A percentile compares a stretch with the other conserved stretches of the same genome.
phyloP scores from a whole-genome alignment of 208 protist species.

The Balamuthia mandrillaris region DNA sequence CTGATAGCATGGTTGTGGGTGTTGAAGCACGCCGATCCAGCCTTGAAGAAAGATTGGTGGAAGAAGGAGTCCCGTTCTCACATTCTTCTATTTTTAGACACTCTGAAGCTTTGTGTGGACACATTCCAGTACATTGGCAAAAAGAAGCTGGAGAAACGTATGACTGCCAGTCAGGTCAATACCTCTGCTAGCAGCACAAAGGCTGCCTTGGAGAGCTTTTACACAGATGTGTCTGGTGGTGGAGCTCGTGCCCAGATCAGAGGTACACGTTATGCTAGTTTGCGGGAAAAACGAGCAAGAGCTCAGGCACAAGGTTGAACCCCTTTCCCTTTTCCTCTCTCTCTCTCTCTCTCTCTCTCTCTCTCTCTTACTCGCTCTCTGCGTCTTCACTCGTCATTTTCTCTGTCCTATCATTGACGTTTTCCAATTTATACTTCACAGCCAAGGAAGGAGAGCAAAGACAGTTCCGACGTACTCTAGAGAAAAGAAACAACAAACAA shows the following conservation, averaged over 20 bases:
- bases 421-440: no score
- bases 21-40: neutral
- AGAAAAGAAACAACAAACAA: neutral
- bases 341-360: no score
- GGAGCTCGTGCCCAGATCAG: no score
- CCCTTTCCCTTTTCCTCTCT: no score
- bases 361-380: no score
- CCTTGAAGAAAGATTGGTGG: neutral
- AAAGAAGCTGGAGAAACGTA: neutral
- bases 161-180: neutral
- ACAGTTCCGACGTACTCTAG: constrained; percentile 3
- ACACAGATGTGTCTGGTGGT: constrained; percentile 25
- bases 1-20: constrained; percentile 7
- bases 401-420: no score
- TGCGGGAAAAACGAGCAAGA: no score
- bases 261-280: no score
- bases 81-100: constrained; percentile 2
- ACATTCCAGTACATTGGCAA: constrained; percentile 27
- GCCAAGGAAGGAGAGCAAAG: neutral
- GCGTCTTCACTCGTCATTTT: no score
- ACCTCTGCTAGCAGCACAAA: neutral
- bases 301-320: no score
- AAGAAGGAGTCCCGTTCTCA: constrained; percentile 6
- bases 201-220: constrained; percentile 23
- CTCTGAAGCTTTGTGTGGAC: neutral